phyloP scores from a whole-genome alignment of 1,139 yeast species.

The Geotrichum europaeum region DNA sequence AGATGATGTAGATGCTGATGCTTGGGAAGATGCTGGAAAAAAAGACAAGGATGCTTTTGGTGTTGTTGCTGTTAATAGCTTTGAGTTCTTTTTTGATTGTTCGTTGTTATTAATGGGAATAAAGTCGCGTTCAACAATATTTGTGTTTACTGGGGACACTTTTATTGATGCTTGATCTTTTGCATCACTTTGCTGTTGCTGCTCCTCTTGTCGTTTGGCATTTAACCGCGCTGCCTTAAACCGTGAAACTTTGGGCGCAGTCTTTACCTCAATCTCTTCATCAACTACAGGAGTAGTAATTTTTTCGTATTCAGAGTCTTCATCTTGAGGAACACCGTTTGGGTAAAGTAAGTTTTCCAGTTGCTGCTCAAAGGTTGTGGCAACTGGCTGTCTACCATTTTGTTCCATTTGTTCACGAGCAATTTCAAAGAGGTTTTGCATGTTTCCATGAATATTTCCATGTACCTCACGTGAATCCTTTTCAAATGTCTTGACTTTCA shows the following conservation, averaged over 20 bases:
- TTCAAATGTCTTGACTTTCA: conserved; percentile 34
- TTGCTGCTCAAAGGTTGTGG: conserved; percentile 8
- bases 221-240: conserved; percentile 29
- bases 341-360: neutral
- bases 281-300: neutral
- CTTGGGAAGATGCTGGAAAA: neutral
- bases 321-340: neutral
- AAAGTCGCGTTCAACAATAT: neutral
- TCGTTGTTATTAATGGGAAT: neutral
- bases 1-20: neutral
- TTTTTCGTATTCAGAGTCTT: conserved; percentile 10
- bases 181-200: neutral
- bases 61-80: neutral
- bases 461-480: conserved; percentile 19
- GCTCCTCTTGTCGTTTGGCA: neutral
- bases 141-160: neutral
- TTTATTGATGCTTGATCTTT: neutral
- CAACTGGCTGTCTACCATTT: neutral
- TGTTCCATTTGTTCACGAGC: neutral
- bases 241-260: conserved; percentile 26
- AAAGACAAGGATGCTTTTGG: neutral
- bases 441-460: conserved; percentile 11
- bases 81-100: neutral
- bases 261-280: neutral
- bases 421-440: neutral